Conservation (phyloP, 1,284 basidiomycete genomes). For the Apiotrichum porosum region DNA sequence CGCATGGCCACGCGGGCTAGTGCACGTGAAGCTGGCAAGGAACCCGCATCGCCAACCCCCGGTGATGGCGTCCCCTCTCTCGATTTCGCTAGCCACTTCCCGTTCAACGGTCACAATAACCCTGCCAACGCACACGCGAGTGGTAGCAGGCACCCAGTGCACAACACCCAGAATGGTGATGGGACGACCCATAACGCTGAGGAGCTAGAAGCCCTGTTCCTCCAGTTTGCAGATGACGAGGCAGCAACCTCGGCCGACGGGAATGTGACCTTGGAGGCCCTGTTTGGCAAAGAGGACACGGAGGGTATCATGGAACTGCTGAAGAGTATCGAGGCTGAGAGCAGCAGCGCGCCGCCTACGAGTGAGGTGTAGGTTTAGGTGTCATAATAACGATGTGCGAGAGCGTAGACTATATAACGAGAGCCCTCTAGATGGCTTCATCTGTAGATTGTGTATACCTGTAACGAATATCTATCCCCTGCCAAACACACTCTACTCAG, state of each 20-base stretch:
- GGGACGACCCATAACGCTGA: no score
- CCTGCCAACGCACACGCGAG: no score
- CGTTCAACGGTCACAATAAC: not conserved
- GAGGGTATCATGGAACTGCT: constrained; percentile 17
- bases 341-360: not conserved
- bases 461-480: no score
- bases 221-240: constrained; percentile 13
- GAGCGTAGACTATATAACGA: no score
- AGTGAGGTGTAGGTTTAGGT: no score
- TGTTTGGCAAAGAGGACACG: constrained; percentile 13
- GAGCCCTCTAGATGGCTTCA: no score
- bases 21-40: constrained; percentile 4
- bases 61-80: constrained; percentile 1
- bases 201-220: constrained; percentile 13
- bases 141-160: no score
- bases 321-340: constrained; percentile 9
- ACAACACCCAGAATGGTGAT: no score
- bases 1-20: constrained; percentile 28
- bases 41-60: constrained; percentile 10
- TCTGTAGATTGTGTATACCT: no score
- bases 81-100: constrained; percentile 10
- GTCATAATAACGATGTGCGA: no score
- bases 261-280: constrained; percentile 2
- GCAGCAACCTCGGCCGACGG: not conserved
- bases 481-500: no score